Percentiles rank a stretch among this genome's conserved stretches.
Evolutionary conservation across 768 basidiomycete genomes (phyloP).

Genomic region (Exidia glandulosa): DNA sequence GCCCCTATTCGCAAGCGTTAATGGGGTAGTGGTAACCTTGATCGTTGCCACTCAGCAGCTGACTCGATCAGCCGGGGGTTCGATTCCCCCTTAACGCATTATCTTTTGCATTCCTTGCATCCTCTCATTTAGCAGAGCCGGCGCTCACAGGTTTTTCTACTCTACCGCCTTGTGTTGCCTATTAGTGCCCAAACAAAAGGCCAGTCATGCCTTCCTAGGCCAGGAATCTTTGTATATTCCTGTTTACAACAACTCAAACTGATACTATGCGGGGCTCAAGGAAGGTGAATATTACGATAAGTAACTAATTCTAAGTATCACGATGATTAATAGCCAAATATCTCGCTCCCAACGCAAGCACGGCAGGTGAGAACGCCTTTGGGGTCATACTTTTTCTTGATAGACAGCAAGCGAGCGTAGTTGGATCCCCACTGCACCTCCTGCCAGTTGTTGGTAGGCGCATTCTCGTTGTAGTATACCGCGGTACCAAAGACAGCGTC

Average conservation of each 20-base stretch:
- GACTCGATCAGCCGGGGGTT: neutral
- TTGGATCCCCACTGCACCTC: neutral
- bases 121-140: no score
- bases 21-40: conserved; percentile 59
- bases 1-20: conserved; percentile 26
- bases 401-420: neutral
- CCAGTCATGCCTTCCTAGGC: no score
- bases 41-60: conserved; percentile 42
- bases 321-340: no score
- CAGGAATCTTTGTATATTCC: no score
- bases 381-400: neutral
- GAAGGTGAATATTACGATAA: no score
- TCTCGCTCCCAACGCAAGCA: neutral
- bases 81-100: neutral
- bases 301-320: no score
- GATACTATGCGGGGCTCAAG: no score
- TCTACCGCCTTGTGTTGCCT: no score
- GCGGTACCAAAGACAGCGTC: neutral
- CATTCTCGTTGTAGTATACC: neutral
- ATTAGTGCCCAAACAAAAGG: no score
- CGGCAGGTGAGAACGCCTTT: neutral
- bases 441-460: neutral
- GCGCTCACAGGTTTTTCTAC: no score
- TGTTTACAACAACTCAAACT: no score
- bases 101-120: neutral